Base-by-base conservation (phyloP, 2,329 filamentous ascomycete species). In the Fusarium compactum region DNA sequence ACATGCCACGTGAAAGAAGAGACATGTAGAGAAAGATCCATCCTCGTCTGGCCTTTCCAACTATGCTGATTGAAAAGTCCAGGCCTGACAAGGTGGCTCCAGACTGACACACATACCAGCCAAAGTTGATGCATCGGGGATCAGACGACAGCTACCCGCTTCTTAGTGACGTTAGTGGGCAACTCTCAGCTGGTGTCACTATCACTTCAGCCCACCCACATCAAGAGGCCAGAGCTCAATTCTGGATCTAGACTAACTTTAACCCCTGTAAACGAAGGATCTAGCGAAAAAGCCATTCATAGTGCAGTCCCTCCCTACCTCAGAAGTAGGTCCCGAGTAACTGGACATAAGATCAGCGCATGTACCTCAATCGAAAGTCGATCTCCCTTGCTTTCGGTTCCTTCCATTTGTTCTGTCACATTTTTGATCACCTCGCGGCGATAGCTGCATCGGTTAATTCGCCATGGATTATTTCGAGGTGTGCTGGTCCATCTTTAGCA, bases 401-500 rank as follows among this genome's bases (percentile, higher is more conserved):
- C n/a, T 15, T 32, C 29, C 6, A 29, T 38, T 24, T 44, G 38
- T 44, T 14, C 24, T 59, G 30, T 61, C 52, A 51, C 22, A 40
- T 25, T 48, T 11, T 4, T 47, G 20, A 16, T 16, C 9, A 14
- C 16, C 29, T 12, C 18, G 44, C 43, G 47, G 34, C n/a, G 12
- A 30, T 14, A 16, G 41, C 41, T 55, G 56, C 34, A 41, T 47
- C 24, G 29, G 15, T 65, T 10, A 30, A 29, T 30, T 18, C 9
- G 40, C 20, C 25, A 66, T 66, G 63, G 62, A 67, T 38, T 67
- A 67, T 56, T 83, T 79, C 43, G 81, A 83, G 70, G 70, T 79
- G 47, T 79, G 80, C 71, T 83, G 81, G 81, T 77, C 80, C 2
- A 81, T 83, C 25, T 77, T 84, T 43, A 83, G 80, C 69, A 80